Percentiles rank a stretch among this genome's conserved stretches.
Conservation (phyloP, 164 flowering plant species). For the Tetrastigma voinierianum region DNA sequence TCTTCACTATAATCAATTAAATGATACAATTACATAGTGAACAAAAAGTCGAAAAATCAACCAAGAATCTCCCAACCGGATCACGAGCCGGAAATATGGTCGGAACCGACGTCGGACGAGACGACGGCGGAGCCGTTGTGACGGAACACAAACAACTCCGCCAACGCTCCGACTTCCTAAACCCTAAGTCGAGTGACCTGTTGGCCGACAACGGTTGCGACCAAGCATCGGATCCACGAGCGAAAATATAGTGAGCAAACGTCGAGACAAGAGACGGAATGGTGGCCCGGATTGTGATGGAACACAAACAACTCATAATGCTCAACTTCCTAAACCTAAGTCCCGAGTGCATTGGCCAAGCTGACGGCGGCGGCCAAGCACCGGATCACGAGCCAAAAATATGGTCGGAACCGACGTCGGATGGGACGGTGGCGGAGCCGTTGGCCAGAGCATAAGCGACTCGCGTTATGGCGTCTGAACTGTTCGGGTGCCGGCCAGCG, state of each 20-base stretch:
- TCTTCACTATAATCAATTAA: no score
- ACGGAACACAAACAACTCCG: conserved; percentile 52
- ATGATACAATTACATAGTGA: no score
- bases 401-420: conserved; percentile 61
- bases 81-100: conserved; percentile 55
- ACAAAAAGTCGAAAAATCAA: no score
- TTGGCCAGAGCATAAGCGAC: conserved; percentile 49
- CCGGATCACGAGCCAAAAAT: conserved; percentile 40
- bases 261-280: no score
- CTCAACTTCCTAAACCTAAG: no score
- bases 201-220: conserved; percentile 87
- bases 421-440: conserved; percentile 28
- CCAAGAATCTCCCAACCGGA: neutral
- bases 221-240: no score
- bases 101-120: conserved; percentile 50
- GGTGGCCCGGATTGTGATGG: no score
- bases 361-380: no score
- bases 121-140: conserved; percentile 32
- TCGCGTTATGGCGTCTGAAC: conserved; percentile 83
- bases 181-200: conserved; percentile 91
- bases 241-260: no score
- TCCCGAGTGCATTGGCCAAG: no score
- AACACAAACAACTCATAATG: no score
- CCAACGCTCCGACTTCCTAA: conserved; percentile 65
- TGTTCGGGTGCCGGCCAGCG: conserved; percentile 92